Evolutionary conservation across 768 basidiomycete species (phyloP), one percentile per base, ranked within the genome.

Genomic region (Auricularia heimuer): DNA sequence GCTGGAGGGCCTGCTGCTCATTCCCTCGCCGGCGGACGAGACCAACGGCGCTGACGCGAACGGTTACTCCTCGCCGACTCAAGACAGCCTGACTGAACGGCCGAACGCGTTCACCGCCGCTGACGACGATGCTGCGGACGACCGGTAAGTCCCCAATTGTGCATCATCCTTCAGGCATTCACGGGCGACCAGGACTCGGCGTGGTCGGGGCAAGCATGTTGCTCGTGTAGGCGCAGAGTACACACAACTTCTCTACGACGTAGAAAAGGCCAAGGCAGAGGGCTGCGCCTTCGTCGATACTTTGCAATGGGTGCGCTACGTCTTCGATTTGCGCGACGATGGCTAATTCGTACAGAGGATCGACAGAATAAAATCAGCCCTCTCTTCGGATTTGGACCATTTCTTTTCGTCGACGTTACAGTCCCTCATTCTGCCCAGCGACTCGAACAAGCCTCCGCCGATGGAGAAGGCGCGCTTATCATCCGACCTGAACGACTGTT

Each of bases 161-260:
- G 29, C 21, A n/a, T 54, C 12, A 54, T 54, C 36, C 18, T 44
- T 35, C 18, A 51, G 4, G 29, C 34, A 33, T 45, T 34, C 51
- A 54, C 29, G 10, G 34, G n/a, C 39, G n/a, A 11, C 29, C 24
- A 44, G 18, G 16, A 24, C 21, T n/a, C 35, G n/a, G 44, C 68
- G 24, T 33, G 64, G 67, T 66, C 81, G 86, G 56, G 86, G 89
- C 37, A 91, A 93, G 72, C 90, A 93, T 72, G 80, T 96, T 14
- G 81, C 83, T 11, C 84, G 95, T 62, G 90, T 95, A 35, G 92
- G 94, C 14, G 81, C 86, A 8, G 97, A 98, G 75, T 98, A 96
- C 72, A 90, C 85, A 10, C 95, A 98, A 72, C 81, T 98, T 21
- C 80, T 94, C 33, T 99, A 99, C 73, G 90, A 97, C 68, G 83